phyloP scores from a whole-genome alignment of 2,329 filamentous ascomycete species.

The Didymella segeticola region DNA sequence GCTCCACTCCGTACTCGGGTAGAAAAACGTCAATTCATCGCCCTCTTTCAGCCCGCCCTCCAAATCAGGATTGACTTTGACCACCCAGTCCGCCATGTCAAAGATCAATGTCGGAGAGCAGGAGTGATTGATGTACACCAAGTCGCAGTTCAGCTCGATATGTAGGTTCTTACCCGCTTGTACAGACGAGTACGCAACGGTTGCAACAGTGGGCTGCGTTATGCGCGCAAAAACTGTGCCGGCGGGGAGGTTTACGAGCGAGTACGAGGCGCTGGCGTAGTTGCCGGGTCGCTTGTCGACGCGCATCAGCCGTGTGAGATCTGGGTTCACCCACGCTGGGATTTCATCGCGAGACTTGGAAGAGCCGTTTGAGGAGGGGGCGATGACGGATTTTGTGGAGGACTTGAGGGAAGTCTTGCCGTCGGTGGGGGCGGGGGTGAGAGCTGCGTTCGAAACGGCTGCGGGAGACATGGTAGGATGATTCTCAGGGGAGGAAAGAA shows the following conservation, averaged over 20 bases:
- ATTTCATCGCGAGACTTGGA: constrained; percentile 15
- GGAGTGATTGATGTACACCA: constrained; percentile 65
- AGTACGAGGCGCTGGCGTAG: constrained; percentile 55
- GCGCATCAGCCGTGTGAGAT: constrained; percentile 48
- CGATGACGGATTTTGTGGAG: constrained; percentile 18
- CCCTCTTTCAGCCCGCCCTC: constrained; percentile 43
- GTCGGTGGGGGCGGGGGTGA: constrained; percentile 20
- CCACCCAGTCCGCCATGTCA: constrained; percentile 57
- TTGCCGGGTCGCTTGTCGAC: constrained; percentile 49
- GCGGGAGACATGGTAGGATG: constrained; percentile 37
- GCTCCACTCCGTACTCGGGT: constrained; percentile 75
- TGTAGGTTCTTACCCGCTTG: constrained; percentile 58
- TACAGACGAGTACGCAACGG: constrained; percentile 59
- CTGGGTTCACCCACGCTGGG: constrained; percentile 47
- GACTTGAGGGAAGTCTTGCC: constrained; percentile 24
- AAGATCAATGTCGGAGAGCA: constrained; percentile 62
- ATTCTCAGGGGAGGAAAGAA: neutral
- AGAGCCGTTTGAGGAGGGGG: constrained; percentile 19
- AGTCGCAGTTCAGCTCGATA: constrained; percentile 64
- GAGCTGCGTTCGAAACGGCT: constrained; percentile 29
- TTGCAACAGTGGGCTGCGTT: constrained; percentile 53
- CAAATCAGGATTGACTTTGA: constrained; percentile 60
- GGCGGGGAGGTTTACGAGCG: constrained; percentile 58
- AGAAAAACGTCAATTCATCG: constrained; percentile 67
- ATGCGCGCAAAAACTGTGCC: constrained; percentile 60